Conservation (phyloP, 1,284 basidiomycete genomes). For the Sphaerobolus stellatus region DNA sequence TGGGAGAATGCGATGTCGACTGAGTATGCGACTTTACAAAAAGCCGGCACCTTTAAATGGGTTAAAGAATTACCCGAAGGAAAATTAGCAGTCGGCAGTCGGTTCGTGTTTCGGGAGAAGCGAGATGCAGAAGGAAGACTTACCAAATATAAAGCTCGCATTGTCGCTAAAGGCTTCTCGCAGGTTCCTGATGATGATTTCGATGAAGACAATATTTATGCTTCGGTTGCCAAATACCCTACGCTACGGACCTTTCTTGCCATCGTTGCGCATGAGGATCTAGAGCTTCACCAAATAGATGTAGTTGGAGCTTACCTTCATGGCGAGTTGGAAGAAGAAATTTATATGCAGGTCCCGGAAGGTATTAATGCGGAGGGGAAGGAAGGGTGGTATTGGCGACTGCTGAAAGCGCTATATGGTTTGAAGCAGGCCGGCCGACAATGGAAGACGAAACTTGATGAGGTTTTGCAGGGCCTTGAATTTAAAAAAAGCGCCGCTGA, state of each 20-base stretch:
- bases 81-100: constrained; percentile 27
- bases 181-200: constrained; percentile 42
- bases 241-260: constrained; percentile 38
- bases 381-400: constrained; percentile 24
- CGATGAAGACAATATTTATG: constrained; percentile 38
- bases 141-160: constrained; percentile 34
- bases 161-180: constrained; percentile 41
- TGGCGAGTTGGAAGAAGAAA: constrained; percentile 34
- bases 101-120: constrained; percentile 33
- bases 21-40: constrained; percentile 12
- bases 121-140: constrained; percentile 28
- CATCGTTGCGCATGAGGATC: constrained; percentile 28
- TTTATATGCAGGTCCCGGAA: constrained; percentile 36
- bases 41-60: constrained; percentile 15
- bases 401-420: constrained; percentile 34
- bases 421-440: constrained; percentile 37
- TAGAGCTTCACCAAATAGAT: constrained; percentile 35
- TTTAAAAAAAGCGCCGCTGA: constrained; percentile 20
- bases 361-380: constrained; percentile 22
- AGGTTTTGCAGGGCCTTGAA: constrained; percentile 22
- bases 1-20: constrained; percentile 16
- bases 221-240: constrained; percentile 38
- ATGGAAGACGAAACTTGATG: constrained; percentile 32
- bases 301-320: constrained; percentile 39
- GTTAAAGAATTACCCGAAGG: constrained; percentile 30